phyloP scores from a whole-genome alignment of 805 yeast genomes.

The Candida silvicultrix region DNA sequence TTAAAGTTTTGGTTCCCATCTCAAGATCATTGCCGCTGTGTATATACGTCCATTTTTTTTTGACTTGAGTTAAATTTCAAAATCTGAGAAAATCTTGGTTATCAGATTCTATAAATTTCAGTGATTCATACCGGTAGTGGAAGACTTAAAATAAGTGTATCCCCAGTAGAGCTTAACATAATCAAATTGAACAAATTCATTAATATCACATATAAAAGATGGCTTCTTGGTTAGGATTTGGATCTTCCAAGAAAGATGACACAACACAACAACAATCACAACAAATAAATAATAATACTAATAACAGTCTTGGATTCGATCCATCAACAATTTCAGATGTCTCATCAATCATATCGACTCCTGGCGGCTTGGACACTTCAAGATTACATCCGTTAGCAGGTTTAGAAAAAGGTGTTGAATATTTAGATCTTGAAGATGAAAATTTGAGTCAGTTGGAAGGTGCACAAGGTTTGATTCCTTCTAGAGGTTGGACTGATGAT shows the following conservation, averaged over 20 bases:
- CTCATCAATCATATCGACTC: slow-evolving; percentile 51
- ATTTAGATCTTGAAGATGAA: slow-evolving; percentile 84
- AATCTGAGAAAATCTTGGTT: no score
- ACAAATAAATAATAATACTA: slow-evolving; percentile 11
- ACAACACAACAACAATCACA: slow-evolving; percentile 11
- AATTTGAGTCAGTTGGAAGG: slow-evolving; percentile 73
- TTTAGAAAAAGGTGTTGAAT: slow-evolving; percentile 83
- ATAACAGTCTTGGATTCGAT: slow-evolving; percentile 47
- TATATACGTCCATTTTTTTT: no score
- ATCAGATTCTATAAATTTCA: no score
- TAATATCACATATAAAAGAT: no score
- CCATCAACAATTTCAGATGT: slow-evolving; percentile 60
- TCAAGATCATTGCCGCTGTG: no score
- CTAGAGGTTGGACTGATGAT: slow-evolving; percentile 98
- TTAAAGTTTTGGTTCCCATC: no score
- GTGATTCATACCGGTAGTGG: no score
- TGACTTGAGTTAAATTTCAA: no score
- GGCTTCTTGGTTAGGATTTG: slow-evolving; percentile 23
- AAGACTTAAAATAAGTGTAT: no score
- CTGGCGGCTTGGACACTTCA: slow-evolving; percentile 60
- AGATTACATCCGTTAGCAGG: slow-evolving; percentile 91
- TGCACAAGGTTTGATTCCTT: slow-evolving; percentile 83
- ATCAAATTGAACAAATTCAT: slow-evolving; percentile 5
- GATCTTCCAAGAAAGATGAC: slow-evolving; percentile 15
- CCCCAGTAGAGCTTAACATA: no score